Evolutionary conservation across 306 rosid species (phyloP), one percentile per base, ranked within the genome.

Genomic region (Inga oerstediana): DNA sequence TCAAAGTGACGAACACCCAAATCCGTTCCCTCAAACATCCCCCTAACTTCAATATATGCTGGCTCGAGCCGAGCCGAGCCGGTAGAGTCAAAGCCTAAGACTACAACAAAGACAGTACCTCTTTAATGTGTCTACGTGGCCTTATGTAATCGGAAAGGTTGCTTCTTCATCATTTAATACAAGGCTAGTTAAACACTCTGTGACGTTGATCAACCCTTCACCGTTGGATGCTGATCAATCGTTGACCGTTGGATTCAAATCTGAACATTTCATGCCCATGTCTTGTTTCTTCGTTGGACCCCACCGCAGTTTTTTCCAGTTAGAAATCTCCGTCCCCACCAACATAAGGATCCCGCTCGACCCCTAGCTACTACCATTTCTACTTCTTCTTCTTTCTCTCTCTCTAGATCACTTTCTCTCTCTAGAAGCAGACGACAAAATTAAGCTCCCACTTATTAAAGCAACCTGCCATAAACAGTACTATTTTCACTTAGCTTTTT

Each of bases 401-500:
- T 13, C 35, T 46, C 77, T 9, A 34, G 4, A 17, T n/a, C 20
- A 10, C 35, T 45, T 4, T 15, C 62, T 73, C 61, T 27, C 59
- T 49, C 77, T 24, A 54, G 3, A 4, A 16, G 32, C 67, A 10
- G 17, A 30, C 41, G 20, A 46, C 44, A 32, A 74, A 10, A 30
- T 17, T 46, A 74, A 51, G 78, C 65, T 52, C 78, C 78, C 66
- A 74, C 78, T 49, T 39, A 52, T 52, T 74, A 74, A 74, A 74
- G 65, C 78, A 74, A 34, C 45, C 65, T 10, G 39, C 46, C 44
- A 41, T 32, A 51, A 34, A 74, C 46, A 51, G 65, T 17, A 19
- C 7, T 32, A 30, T 9, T 37, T 51, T 32, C 46, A 0, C 17
- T 4, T 3, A 4, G 2, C 43, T 10, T 74, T 74, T 52, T 24